Evolutionary conservation across 805 yeast genomes (phyloP), one percentile per base, ranked within the genome.

Genomic region (Wickerhamomyces tratensis): DNA sequence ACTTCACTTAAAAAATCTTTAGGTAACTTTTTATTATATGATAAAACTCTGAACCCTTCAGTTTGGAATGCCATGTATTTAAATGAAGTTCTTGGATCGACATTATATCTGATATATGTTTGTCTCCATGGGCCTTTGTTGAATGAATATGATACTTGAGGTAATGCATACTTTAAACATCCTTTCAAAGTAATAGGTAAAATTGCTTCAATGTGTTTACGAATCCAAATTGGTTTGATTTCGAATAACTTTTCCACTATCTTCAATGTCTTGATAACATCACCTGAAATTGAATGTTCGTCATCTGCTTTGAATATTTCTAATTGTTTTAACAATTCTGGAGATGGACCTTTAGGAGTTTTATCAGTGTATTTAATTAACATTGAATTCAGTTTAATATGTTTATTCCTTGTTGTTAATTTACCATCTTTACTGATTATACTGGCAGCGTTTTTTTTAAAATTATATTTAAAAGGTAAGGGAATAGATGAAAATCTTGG

Each of bases 51-150:
- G 63, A 89, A 93, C 43, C 85, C 81, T 61, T 89, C 97, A 20
- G 89, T 82, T 63, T 93, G 98, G 57, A 77, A 87, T 33, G 60
- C 61, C 45, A 85, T 80, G 50, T 69, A 80, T 11, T 65, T 57
- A 1, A 63, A 52, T 39, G 82, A 77, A 2, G 61, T 51, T 36
- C 74, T 65, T 0, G 98, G 97, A 61, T 91, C 86, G 35, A 79
- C 69, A 1, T 96, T 97, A 50, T 79, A 77, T 49, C 67, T 74
- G 38, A 88, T 79, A 57, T 82, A 87, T 10, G 93, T 77, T 46
- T 86, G 87, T 52, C 98, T 72, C 95, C 96, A 93, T 0, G 98
- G 98, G 0, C 98, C 98, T 54, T 83, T 84, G 34, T 83, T 77
- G 57, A 79, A 84, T 36, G 86, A 73, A 57, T 79, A 93, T 0